Evolutionary conservation across 2,329 filamentous ascomycete genomes (phyloP).

Genomic region (Verticillium longisporum): DNA sequence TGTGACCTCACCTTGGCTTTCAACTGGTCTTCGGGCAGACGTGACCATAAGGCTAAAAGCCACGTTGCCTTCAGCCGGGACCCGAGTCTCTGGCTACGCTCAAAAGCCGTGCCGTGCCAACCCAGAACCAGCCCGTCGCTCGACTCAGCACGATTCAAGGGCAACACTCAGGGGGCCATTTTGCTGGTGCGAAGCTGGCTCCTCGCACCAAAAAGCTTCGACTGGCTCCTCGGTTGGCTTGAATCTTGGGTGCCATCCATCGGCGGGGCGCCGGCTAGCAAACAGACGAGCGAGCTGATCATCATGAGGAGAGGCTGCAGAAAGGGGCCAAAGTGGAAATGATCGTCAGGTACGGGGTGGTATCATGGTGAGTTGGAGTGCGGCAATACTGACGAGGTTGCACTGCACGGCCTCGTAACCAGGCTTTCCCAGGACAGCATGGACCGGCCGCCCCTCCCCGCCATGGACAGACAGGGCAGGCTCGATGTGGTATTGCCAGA

Average conservation of each 20-base stretch:
- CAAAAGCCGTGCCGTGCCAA: background rate
- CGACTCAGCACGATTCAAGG: background rate
- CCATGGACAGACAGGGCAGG: background rate
- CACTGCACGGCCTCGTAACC: background rate
- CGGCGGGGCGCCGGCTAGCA: background rate
- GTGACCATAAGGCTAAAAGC: slow-evolving; percentile 14
- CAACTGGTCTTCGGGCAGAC: background rate
- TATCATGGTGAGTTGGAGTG: background rate
- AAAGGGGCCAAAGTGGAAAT: background rate
- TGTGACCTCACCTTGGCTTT: background rate
- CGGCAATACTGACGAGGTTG: background rate
- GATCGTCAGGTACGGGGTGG: background rate
- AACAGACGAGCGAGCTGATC: background rate
- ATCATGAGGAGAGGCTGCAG: background rate
- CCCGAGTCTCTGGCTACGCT: slow-evolving; percentile 13
- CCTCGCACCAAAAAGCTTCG: background rate
- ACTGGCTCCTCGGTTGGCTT: background rate
- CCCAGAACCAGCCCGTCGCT: background rate
- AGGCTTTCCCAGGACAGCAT: background rate
- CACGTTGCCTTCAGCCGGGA: slow-evolving; percentile 21
- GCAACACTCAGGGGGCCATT: background rate
- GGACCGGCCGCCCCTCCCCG: background rate
- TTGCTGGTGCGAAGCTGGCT: background rate
- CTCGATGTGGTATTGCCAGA: background rate
- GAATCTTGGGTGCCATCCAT: background rate